Percentiles rank a stretch among this genome's conserved stretches.
Evolutionary conservation across 352 stramenopile genomes (phyloP).

Genomic region (Halophytophthora batemanensis): DNA sequence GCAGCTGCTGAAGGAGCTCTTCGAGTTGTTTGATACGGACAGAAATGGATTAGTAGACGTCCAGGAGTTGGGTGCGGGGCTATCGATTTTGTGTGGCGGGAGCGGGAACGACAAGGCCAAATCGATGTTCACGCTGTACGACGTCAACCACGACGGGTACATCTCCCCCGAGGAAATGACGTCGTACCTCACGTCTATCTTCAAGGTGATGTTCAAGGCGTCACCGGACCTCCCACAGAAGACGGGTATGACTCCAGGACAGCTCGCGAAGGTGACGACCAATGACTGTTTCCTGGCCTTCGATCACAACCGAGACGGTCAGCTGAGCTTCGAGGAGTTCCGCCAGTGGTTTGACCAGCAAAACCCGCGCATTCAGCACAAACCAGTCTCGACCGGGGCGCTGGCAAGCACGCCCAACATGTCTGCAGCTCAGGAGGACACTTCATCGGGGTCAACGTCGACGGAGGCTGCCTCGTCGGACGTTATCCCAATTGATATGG

Average conservation of each 20-base stretch:
- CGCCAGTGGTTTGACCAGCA: constrained; percentile 68
- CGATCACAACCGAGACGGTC: constrained; percentile 71
- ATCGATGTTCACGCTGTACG: constrained; percentile 83
- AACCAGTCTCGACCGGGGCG: constrained; percentile 14
- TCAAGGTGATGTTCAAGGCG: constrained; percentile 86
- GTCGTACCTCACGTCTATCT: constrained; percentile 80
- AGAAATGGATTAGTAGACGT: constrained; percentile 81
- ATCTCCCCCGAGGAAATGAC: constrained; percentile 82
- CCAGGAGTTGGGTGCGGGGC: constrained; percentile 76
- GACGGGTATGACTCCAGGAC: constrained; percentile 48
- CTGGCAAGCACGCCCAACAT: constrained; percentile 1
- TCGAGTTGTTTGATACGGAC: constrained; percentile 80
- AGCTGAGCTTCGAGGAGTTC: constrained; percentile 84
- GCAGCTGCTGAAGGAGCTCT: constrained; percentile 66
- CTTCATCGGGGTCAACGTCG: constrained; percentile 14
- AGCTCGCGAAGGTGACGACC: constrained; percentile 78
- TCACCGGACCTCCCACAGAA: constrained; percentile 55
- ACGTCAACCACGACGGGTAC: constrained; percentile 77
- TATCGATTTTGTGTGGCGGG: constrained; percentile 87
- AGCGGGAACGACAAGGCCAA: constrained; percentile 64
- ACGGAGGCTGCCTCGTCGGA: constrained; percentile 10
- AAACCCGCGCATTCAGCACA: constrained; percentile 23
- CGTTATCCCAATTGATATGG: constrained; percentile 60
- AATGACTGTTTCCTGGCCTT: constrained; percentile 71
- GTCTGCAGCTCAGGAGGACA: constrained; percentile 1